phyloP scores from a whole-genome alignment of 352 stramenopile species.

The Globisporangium paroecandrum region DNA sequence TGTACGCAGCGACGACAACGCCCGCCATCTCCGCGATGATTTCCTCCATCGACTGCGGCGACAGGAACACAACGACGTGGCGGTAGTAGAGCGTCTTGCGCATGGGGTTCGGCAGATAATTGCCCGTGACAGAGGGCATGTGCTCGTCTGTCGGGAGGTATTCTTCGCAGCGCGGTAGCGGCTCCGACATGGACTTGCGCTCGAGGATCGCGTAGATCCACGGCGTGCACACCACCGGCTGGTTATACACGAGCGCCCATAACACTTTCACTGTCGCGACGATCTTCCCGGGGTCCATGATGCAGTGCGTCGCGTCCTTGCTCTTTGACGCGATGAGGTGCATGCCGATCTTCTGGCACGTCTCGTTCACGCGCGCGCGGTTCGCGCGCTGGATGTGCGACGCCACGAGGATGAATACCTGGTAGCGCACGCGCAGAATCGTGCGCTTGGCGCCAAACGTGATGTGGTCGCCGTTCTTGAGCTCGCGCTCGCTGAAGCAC shows the following conservation, averaged over 20 bases:
- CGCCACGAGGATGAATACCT: conserved; percentile 74
- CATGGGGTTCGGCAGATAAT: conserved; percentile 72
- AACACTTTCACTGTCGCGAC: conserved; percentile 84
- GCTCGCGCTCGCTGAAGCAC: conserved; percentile 36
- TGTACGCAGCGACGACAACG: conserved; percentile 59
- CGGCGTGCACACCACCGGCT: conserved; percentile 74
- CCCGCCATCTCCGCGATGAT: conserved; percentile 75
- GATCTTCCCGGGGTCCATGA: conserved; percentile 80
- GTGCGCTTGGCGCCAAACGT: conserved; percentile 84
- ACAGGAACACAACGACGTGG: conserved; percentile 73
- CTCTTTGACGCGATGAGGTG: conserved; percentile 57
- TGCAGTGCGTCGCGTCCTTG: conserved; percentile 76
- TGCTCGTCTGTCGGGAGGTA: conserved; percentile 63
- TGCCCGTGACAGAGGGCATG: conserved; percentile 51
- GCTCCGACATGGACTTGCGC: conserved; percentile 69
- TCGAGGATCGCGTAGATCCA: conserved; percentile 80
- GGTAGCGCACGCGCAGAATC: conserved; percentile 76
- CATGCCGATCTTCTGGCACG: conserved; percentile 80
- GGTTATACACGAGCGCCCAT: conserved; percentile 83
- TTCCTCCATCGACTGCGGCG: conserved; percentile 70
- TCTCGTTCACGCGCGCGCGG: conserved; percentile 60
- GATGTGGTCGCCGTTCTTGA: conserved; percentile 70
- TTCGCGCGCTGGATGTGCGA: conserved; percentile 66
- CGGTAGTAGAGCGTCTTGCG: conserved; percentile 73
- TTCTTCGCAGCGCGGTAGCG: conserved; percentile 70